A percentile compares a stretch with the other conserved stretches of the same genome.
These are phyloP conservation scores for Aspergillus sp. DNA, from an alignment of 2,329 filamentous ascomycete species.

Conservation along the genomic window DNA sequence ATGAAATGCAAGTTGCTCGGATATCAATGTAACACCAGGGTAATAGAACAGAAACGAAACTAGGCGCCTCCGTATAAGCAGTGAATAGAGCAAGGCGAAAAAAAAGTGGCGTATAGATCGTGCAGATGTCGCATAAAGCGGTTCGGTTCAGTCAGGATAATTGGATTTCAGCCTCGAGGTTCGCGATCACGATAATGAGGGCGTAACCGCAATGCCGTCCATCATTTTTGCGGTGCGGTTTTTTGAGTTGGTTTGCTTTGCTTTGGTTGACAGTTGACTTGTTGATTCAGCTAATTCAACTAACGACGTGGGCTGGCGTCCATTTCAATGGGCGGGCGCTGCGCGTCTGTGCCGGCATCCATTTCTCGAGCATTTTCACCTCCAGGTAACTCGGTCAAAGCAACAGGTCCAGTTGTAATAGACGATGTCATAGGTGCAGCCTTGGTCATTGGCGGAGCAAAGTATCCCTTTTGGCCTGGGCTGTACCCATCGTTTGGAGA, in stretches of 20 bases:
- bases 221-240: not conserved
- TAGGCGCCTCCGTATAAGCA: not conserved
- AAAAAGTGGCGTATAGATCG: not conserved
- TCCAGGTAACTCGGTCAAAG: not conserved
- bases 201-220: not conserved
- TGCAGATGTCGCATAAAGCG: not conserved
- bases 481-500: not conserved
- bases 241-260: not conserved
- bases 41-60: not conserved
- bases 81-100: not conserved
- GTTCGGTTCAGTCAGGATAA: too few relatives aligned
- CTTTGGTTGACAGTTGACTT: not conserved
- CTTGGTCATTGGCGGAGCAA: slow-evolving; percentile 2
- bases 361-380: not conserved
- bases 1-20: too few relatives aligned
- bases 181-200: too few relatives aligned
- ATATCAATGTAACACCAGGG: not conserved
- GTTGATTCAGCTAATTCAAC: not conserved
- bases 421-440: not conserved
- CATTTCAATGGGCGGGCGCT: not conserved
- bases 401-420: not conserved
- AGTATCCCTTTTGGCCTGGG: not conserved
- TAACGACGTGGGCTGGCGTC: not conserved
- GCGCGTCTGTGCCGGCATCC: not conserved
- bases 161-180: too few relatives aligned